Evolutionary conservation across 768 basidiomycete genomes (phyloP), one percentile per base, ranked within the genome.

Genomic region (Russula vinacea): DNA sequence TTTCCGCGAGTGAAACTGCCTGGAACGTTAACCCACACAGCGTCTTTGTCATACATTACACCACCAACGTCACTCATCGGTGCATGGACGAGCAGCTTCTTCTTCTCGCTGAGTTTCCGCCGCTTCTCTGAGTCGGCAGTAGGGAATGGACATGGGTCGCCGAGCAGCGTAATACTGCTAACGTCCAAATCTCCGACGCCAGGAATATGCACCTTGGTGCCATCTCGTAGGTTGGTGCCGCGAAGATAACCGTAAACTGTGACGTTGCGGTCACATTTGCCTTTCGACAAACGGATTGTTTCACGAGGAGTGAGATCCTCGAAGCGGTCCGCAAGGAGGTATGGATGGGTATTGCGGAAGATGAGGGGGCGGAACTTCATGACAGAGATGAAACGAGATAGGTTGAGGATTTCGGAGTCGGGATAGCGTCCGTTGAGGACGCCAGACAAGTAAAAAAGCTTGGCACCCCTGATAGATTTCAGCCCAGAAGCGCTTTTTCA

Each of bases 31-130:
- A 99, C 89, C 82, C 92, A 99, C 2, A 99, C 95, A 0, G 94
- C 93, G 72, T 98, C 96, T 74, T 98, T 98, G 78, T 99, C 97
- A 72, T 96, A 98, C 76, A 91, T 85, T 60, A 99, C 85, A 3
- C 96, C 97, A 13, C 96, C 96, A 2, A 98, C 89, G 71, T 98
- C 96, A 74, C 94, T 97, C 97, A 99, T 98, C 1, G 97, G 97
- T 17, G 97, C 97, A 74, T 98, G 93, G 1, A 98, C 85, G 1
- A 96, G 77, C 45, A 93, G 73, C 73, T 91, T 95, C 75, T 90
- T 92, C 79, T 97, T 96, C 76, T 98, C 97, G 70, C 92, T 95
- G 71, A 99, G 80, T 74, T 92, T 95, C 66, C 96, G 77, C 66
- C 92, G 76, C 77, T 91, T 94, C 78, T 98, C 97, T 57, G 90